Evolutionary conservation across 169 alveolate species (phyloP), one percentile per base, ranked within the genome.

Genomic region (Plasmodium billcollinsi): DNA sequence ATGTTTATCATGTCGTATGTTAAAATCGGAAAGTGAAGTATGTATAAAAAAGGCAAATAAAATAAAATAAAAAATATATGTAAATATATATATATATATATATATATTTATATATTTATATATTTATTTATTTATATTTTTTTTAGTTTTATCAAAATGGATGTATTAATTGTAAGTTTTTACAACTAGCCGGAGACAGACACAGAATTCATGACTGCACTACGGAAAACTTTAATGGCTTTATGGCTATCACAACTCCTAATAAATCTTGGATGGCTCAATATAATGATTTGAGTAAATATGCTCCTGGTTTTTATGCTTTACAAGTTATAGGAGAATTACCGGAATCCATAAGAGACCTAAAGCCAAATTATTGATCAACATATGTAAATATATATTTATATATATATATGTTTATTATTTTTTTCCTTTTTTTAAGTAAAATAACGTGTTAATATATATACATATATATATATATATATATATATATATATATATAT

Each of bases 221-320:
- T 3, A 94, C 96, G n/a, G 89, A 95, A 20, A 95, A 96, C 61
- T 96, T 95, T 69, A 93, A 93, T 14, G 97, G 97, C 0, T 89
- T 96, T 72, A 93, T 96, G 56, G 94, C 98, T 9, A 88, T 96
- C n/a, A 90, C 96, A 65, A 95, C 95, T 29, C 97, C 98, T 1
- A 90, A 71, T 33, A 93, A 93, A 21, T 96, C 98, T n/a, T 96
- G 98, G 98, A 97, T 96, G 62, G 98, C 98, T 14, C 89, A 95
- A 12, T 95, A 94, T 89, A 96, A 96, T 72, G 96, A 94, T 61
- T 91, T 96, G 47, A 89, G 95, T 88, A 72, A 94, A 24, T 78
- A 83, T 15, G 89, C 90, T n/a, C 98, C 98, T 0, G 98, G 98
- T 2, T 96, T 97, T 72, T 96, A 96, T 85, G 98, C 98, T 3